Evolutionary conservation across 345 rosid species (phyloP), one percentile per base, ranked within the genome.

Genomic region (Linum usitatissimum): DNA sequence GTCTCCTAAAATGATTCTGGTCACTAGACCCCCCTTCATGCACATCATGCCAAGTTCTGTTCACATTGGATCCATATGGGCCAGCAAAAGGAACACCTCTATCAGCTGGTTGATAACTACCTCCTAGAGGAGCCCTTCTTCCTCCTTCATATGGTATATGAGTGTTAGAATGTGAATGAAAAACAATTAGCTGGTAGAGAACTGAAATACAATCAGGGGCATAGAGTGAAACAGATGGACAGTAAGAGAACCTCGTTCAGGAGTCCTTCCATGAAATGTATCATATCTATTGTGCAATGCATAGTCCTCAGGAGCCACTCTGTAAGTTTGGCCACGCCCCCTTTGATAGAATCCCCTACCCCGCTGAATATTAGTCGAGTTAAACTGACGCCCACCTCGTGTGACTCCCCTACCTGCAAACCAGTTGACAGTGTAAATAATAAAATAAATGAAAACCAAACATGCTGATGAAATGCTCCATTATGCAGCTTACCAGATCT

Each of bases 401-500:
- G 72, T 78, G 71, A 75, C 75, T 40, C 73, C 69, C 63, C 80
- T 80, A 57, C 80, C 90, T 84, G 64, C 53, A 70, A 63, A 36
- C 30, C 64, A 30, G 51, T 18, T 9, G 21, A 40, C 10, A 40
- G 57, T 14, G 18, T 28, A 55, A 38, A 53, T n/a, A n/a, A n/a
- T n/a, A n/a, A n/a, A n/a, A n/a, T 64, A 45, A 69, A 64, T 34
- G 20, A 39, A 20, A 55, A 59, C 54, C 10, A 30, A 36, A 10
- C 58, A 6, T 60, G 68, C 57, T 39, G 18, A 51, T 12, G 28
- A 38, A 38, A 49, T 14, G 55, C 42, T 6, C 53, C 34, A 62
- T 20, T 55, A 14, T 39, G 62, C 15, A 60, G 40, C 64, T 58
- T 80, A 84, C 90, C 90, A 70, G 65, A 78, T 84, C 83, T 84